Evolutionary conservation across 495 filamentous ascomycete genomes (phyloP).

Genomic region (Annulohypoxylon stygium): DNA sequence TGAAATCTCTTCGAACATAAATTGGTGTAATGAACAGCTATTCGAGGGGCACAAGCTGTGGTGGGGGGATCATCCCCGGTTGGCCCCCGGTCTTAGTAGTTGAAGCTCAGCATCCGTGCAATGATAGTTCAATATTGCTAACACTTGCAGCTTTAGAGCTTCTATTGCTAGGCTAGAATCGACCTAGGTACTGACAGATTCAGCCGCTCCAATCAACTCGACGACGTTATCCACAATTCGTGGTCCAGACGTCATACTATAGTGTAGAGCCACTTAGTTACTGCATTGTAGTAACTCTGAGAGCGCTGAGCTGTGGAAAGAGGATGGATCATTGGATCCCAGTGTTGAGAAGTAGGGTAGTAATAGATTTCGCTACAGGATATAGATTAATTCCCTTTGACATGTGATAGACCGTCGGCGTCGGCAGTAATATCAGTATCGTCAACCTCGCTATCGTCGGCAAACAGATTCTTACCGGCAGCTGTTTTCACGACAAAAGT

Average conservation of each 20-base stretch:
- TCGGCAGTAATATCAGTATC: slow-evolving; percentile 6
- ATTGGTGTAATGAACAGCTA: slow-evolving; percentile 36
- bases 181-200: slow-evolving; percentile 27
- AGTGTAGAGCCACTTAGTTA: background rate
- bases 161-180: slow-evolving; percentile 33
- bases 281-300: slow-evolving; percentile 17
- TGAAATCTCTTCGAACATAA: slow-evolving; percentile 20
- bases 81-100: slow-evolving; percentile 21
- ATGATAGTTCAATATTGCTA: slow-evolving; percentile 23
- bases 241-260: slow-evolving; percentile 11
- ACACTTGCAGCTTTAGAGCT: slow-evolving; percentile 20
- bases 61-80: slow-evolving; percentile 42
- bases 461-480: background rate
- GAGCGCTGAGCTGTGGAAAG: slow-evolving; percentile 30
- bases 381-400: slow-evolving; percentile 18
- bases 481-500: background rate
- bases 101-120: slow-evolving; percentile 14
- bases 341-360: slow-evolving; percentile 16
- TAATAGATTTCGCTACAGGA: background rate
- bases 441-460: slow-evolving; percentile 2
- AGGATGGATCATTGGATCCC: slow-evolving; percentile 6
- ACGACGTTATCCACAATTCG: slow-evolving; percentile 17
- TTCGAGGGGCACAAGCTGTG: slow-evolving; percentile 11
- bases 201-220: slow-evolving; percentile 44
- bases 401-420: background rate